These are phyloP conservation scores for Wickerhamiella sergipiensis DNA, from an alignment of 805 yeast species.

Conservation along the genomic window DNA sequence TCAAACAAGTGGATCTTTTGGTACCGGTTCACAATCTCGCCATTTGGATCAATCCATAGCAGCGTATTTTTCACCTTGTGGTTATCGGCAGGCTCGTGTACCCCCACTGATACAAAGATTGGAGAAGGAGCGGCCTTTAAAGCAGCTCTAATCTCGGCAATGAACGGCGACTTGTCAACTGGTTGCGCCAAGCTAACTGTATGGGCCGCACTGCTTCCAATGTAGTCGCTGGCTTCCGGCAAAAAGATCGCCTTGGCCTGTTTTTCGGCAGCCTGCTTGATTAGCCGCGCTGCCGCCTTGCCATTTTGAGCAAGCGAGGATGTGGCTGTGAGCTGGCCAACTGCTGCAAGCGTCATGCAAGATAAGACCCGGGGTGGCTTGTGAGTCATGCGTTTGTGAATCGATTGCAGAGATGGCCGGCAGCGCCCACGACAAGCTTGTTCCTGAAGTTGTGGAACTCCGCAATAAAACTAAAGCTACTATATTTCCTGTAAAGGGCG, in stretches of 20 bases:
- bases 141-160: slow-evolving; percentile 33
- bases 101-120: slow-evolving; percentile 63
- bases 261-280: slow-evolving; percentile 45
- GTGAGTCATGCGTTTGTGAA: background rate
- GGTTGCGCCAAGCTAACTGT: slow-evolving; percentile 45
- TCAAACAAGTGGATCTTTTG: slow-evolving; percentile 85
- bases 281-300: slow-evolving; percentile 40
- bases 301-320: slow-evolving; percentile 49
- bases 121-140: slow-evolving; percentile 29
- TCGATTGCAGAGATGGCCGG: background rate
- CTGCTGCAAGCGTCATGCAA: slow-evolving; percentile 51
- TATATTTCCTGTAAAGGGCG: slow-evolving; percentile 42
- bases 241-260: slow-evolving; percentile 62
- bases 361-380: background rate
- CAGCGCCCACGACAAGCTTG: background rate
- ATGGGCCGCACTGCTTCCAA: slow-evolving; percentile 56
- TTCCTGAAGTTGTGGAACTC: background rate
- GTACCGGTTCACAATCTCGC: slow-evolving; percentile 54
- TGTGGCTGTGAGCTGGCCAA: slow-evolving; percentile 77
- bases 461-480: slow-evolving; percentile 31
- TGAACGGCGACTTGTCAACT: slow-evolving; percentile 30
- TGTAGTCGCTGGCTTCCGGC: slow-evolving; percentile 90
- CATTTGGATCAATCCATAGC: slow-evolving; percentile 53
- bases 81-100: slow-evolving; percentile 60
- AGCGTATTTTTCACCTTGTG: slow-evolving; percentile 49